A percentile compares a stretch with the other conserved stretches of the same genome.
phyloP scores from a whole-genome alignment of 225 moss, liverwort and hornwort genomes.

The Pseudoscleropodium purum region DNA sequence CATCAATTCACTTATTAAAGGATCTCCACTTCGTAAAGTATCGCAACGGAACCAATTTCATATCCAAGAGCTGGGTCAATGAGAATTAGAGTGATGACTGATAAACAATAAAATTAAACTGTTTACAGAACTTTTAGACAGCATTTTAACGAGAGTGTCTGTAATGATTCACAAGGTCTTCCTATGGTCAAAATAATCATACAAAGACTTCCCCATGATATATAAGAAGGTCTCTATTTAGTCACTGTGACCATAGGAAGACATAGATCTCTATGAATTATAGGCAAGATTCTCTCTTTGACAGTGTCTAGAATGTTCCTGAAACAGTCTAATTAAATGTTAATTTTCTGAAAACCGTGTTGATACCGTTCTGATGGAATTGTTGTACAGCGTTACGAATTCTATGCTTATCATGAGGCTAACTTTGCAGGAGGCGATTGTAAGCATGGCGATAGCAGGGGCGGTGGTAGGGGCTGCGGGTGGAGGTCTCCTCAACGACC shows the following conservation, averaged over 20 bases:
- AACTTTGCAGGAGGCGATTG: constrained; percentile 59
- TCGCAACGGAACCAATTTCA: background rate
- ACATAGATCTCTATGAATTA: background rate
- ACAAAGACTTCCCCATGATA: background rate
- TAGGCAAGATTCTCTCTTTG: too few species aligned
- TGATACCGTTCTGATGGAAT: background rate
- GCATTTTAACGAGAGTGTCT: background rate
- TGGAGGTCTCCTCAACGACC: constrained; percentile 59
- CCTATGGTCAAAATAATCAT: background rate
- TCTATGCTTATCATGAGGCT: background rate
- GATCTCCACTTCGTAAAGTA: background rate
- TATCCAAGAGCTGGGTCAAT: background rate
- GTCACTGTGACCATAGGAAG: background rate
- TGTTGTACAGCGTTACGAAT: background rate
- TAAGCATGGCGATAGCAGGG: constrained; percentile 81
- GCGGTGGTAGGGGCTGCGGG: constrained; percentile 68
- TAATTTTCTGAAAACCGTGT: background rate
- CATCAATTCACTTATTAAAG: background rate
- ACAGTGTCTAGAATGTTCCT: background rate
- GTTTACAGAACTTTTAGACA: background rate
- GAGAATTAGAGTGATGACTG: background rate
- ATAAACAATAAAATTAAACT: background rate
- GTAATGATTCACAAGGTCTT: background rate
- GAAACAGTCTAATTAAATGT: background rate
- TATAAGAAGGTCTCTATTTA: background rate